Base-by-base conservation (phyloP, 225 moss, liverwort and hornwort species). In the Bryum argenteum region DNA sequence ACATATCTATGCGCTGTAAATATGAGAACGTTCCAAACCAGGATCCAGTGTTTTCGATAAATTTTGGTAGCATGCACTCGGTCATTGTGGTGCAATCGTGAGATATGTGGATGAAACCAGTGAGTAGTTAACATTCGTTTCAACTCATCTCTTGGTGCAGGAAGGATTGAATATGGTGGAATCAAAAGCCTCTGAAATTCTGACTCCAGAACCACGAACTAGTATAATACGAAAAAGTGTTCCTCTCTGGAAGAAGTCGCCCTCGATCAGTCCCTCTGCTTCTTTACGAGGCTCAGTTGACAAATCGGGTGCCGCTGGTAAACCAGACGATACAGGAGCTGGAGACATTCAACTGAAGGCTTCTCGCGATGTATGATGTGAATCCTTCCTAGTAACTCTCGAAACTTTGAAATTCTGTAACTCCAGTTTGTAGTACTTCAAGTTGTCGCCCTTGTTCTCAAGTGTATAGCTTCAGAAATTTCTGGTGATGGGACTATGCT, bases 131-230 rank as follows among this genome's bases (percentile, higher is more conserved):
- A 18, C 60, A 23, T 59, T 24, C 19, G 21, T 44, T 66, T 10
- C 22, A 18, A 17, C 33, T 14, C 6, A 53, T 59, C 44, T 48
- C 42, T 64, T 71, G 54, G 44, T 69, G 67, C 85, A 94, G 94
- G 95, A 92, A 77, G 95, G 95, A 39, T 72, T 95, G 70, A 93
- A 83, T 41, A 67, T 95, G 82, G 92, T 94, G 71, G 94, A 94
- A 71, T 88, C 84, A 42, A 93, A 89, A 71, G 80, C 89, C 51
- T 70, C 81, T 57, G 87, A 78, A 79, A 83, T 87, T 56, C 33
- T 86, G 80, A 81, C 87, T 58, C 84, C 84, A 57, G 87, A 88
- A 70, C 79, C 81, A 37, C 81, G 84, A 61, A 82, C 20, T 75
- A 55, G 67, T 56, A 22, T 61, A 57, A 14, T 84, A 51, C 79